Evolutionary conservation across 106 monocot species (phyloP).

Genomic region (Allium fistulosum): DNA sequence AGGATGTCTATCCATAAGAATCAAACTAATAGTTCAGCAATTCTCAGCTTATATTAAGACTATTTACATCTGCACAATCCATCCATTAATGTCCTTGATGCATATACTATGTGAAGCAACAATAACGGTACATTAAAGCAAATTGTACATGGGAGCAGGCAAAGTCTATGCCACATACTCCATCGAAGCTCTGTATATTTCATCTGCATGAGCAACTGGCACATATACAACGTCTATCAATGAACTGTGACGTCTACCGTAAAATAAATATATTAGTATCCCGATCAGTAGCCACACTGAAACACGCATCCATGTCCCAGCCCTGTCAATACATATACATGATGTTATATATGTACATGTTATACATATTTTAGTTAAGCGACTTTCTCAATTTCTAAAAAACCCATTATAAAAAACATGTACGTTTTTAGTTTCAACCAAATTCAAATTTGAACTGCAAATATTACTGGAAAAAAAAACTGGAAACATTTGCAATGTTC

Average conservation of each 20-base stretch:
- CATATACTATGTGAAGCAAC: not conserved
- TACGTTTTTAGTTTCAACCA: no score
- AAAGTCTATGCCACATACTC: constrained; percentile 23
- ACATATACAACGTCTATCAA: constrained; percentile 69
- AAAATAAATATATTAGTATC: constrained; percentile 75
- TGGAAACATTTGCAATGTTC: no score
- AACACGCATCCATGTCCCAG: constrained; percentile 69
- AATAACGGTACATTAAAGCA: constrained; percentile 1
- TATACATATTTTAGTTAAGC: no score
- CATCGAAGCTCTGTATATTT: constrained; percentile 16
- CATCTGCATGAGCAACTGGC: constrained; percentile 54
- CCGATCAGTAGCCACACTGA: constrained; percentile 78
- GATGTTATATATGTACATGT: not conserved
- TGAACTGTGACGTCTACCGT: constrained; percentile 76
- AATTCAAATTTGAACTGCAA: no score
- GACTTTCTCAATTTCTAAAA: no score
- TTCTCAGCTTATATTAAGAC: no score
- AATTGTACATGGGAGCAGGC: not conserved
- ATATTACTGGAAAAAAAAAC: no score
- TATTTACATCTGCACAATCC: no score
- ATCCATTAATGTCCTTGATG: no score
- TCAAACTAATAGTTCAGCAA: no score
- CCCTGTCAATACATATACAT: constrained; percentile 20
- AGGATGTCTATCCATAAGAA: no score
- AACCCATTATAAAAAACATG: no score